Evolutionary conservation across 2,329 filamentous ascomycete species (phyloP).

Genomic region (Beauveria caledonica): DNA sequence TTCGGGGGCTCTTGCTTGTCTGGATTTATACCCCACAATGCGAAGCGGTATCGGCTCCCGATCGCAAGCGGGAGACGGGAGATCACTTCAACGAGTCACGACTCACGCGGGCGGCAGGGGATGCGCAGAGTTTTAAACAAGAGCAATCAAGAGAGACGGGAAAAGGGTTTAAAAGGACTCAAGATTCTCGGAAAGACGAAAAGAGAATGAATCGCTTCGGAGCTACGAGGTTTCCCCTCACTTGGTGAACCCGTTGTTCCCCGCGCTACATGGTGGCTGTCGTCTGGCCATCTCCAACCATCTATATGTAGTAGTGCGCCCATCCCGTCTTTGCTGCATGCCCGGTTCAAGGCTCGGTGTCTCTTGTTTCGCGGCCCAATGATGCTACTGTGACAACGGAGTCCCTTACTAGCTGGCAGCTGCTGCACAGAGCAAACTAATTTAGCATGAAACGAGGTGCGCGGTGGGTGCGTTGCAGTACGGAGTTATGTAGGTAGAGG

Average conservation of each 20-base stretch:
- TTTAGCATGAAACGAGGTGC: too few relatives aligned
- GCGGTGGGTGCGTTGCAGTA: too few relatives aligned
- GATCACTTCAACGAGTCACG: not conserved
- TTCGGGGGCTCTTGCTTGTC: not conserved
- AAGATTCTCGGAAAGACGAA: not conserved
- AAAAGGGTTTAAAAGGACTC: not conserved
- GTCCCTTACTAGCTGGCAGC: too few relatives aligned
- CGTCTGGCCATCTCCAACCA: not conserved
- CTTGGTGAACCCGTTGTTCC: conserved; percentile 3
- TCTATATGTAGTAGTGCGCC: not conserved
- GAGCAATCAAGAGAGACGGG: too few relatives aligned
- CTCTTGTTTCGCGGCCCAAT: conserved; percentile 8
- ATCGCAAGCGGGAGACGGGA: not conserved
- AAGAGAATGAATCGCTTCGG: not conserved
- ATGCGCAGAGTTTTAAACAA: not conserved
- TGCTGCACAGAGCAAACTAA: too few relatives aligned
- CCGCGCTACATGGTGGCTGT: not conserved
- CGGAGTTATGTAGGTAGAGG: too few relatives aligned
- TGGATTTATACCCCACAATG: conserved; percentile 6
- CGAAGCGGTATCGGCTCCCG: conserved; percentile 9
- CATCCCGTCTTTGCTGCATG: not conserved
- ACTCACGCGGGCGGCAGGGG: not conserved
- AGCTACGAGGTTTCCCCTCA: conserved; percentile 2
- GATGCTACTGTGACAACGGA: not conserved
- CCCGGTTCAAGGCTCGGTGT: not conserved